Evolutionary conservation across 768 basidiomycete genomes (phyloP), one percentile per base, ranked within the genome.

Genomic region (Suillus lakei): DNA sequence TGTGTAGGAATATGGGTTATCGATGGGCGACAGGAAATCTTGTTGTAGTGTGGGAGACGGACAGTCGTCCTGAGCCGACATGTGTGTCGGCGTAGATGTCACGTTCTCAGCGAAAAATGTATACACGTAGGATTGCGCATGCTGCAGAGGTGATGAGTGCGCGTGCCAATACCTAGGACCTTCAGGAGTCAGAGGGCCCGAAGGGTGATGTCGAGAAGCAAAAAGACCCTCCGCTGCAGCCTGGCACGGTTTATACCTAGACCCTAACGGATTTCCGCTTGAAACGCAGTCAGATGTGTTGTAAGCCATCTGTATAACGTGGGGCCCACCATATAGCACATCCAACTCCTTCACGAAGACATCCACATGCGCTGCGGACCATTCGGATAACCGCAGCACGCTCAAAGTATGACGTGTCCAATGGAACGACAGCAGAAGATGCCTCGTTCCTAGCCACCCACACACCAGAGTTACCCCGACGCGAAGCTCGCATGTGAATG

Each of bases 211-310:
- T 23, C 68, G 69, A 7, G 77, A 67, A 46, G 68, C 61, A 69
- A 79, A 76, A 43, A 85, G 73, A 53, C 82, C 81, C 48, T 84
- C 83, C 15, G 82, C 82, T 1, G 88, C 86, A 26, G 83, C 83
- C 69, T 83, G 83, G 68, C 89, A 89, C 1, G 87, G 88, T 41
- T 81, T 82, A 69, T 85, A 88, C 34, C 88, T 81, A 6, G 84
- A 88, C 32, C 90, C 90, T 13, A 91, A 78, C 4, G 86, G 78
- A 64, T 90, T 91, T 0, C 90, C 90, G 66, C 88, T 89, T 30
- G n/a, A 53, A 54, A n/a, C 30, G 60, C 54, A 30, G 48, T 71
- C 46, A 74, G 69, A 53, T 56, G 30, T 28, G 59, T 21, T 54
- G 34, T 26, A n/a, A 63, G 61, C n/a, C 61, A 50, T 41, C 1